Evolutionary conservation across 495 filamentous ascomycete species (phyloP), one percentile per base, ranked within the genome.

Genomic region (Hypoxylon lienhwacheense): DNA sequence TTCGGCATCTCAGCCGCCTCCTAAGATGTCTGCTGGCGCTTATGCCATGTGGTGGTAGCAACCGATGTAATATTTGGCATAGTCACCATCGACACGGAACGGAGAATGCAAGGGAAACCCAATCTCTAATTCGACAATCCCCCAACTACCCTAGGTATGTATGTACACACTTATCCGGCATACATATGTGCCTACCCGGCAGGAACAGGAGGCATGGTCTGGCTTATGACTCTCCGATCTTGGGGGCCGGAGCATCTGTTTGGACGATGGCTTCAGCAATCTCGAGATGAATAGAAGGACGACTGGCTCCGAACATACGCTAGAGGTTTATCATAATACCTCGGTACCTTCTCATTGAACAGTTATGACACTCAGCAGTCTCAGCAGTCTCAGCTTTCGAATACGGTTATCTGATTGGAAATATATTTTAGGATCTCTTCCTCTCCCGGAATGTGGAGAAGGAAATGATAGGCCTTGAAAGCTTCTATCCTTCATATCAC

Each of bases 71-170:
- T 41, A 49, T 31, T 35, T 21, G 17, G 16, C 43, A 24, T 20
- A 28, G 8, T 50, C 33, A 33, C 41, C 44, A 21, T 21, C 24
- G 43, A 50, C 32, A 48, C 40, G 51, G 47, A 48, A 59, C 48
- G 22, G 33, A 22, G 19, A 31, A 29, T 68, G 69, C 69, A 70
- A 69, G 66, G 68, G 22, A 55, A 63, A 24, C 17, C 16, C 7
- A 0, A 34, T 47, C 41, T 42, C 35, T 73, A 67, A 73, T 73
- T 75, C 58, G 66, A 59, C 70, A 70, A 73, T 73, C 58, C 63
- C 61, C 50, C 45, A 52, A 64, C 65, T n/a, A n/a, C n/a, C n/a
- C n/a, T n/a, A n/a, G n/a, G n/a, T n/a, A n/a, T n/a, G n/a, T n/a
- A n/a, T n/a, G n/a, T 64, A 69, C 73, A 58, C 63, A 34, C 40